Conservation (phyloP, 2,329 filamentous ascomycete species). For the Fusarium sp. region DNA sequence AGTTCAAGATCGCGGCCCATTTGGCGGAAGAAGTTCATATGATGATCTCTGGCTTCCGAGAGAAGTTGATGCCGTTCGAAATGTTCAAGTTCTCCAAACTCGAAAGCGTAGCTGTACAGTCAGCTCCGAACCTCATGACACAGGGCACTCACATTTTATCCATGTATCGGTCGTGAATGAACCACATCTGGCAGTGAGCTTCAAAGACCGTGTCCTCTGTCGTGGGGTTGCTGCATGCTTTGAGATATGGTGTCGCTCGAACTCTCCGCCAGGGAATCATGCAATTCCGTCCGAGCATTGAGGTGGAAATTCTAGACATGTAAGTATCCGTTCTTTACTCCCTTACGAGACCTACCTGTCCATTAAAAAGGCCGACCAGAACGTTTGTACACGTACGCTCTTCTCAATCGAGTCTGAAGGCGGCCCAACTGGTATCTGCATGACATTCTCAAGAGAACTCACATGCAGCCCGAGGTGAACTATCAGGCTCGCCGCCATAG, state of each 20-base stretch:
- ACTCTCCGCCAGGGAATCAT: background rate
- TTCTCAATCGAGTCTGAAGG: background rate
- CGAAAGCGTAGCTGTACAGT: background rate
- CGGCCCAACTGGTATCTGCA: background rate
- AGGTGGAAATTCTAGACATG: background rate
- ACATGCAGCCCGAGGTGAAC: background rate
- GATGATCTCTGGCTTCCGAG: background rate
- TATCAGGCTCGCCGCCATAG: background rate
- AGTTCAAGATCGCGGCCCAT: background rate
- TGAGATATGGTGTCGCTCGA: background rate
- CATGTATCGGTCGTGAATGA: background rate
- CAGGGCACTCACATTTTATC: background rate
- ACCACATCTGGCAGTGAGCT: background rate
- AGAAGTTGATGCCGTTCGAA: background rate
- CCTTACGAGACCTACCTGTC: background rate
- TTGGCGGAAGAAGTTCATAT: background rate
- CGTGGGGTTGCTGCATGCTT: background rate
- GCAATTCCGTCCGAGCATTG: background rate
- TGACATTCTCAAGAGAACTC: background rate
- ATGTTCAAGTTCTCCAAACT: background rate
- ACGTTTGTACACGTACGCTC: background rate
- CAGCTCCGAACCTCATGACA: background rate
- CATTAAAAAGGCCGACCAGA: background rate
- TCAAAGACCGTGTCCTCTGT: background rate
- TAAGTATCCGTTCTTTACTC: accelerated